Conservation (phyloP, 306 rosid genomes). For the Vicia sativa region DNA sequence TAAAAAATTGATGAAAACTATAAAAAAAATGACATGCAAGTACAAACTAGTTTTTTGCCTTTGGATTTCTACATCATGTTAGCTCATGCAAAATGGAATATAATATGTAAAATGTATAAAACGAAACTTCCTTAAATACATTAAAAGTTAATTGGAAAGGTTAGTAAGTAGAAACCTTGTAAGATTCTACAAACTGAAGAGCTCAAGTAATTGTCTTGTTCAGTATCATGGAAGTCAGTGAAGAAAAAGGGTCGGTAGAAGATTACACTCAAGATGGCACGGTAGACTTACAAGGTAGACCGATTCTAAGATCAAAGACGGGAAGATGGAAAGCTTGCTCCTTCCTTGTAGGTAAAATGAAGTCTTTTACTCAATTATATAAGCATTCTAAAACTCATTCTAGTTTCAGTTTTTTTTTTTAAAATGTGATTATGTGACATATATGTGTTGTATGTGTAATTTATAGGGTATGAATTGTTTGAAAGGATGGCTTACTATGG, state of each 20-base stretch:
- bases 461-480: slow-evolving; percentile 65
- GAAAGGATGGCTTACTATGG: slow-evolving; percentile 93
- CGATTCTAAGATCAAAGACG: slow-evolving; percentile 44
- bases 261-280: slow-evolving; percentile 50
- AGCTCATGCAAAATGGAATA: slow-evolving; percentile 14
- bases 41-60: background rate
- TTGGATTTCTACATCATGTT: background rate
- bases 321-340: slow-evolving; percentile 48
- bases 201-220: background rate
- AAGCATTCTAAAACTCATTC: too few species aligned
- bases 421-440: too few species aligned
- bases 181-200: background rate
- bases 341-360: slow-evolving; percentile 45
- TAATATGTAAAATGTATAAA: slow-evolving; percentile 2
- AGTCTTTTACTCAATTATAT: background rate
- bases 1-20: background rate
- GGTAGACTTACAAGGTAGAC: slow-evolving; percentile 40
- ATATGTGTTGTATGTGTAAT: background rate
- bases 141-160: background rate
- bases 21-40: background rate
- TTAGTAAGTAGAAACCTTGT: background rate
- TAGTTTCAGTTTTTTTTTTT: too few species aligned
- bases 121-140: background rate
- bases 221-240: slow-evolving; percentile 32
- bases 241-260: slow-evolving; percentile 37